Percentiles rank a stretch among this genome's conserved stretches.
phyloP scores from a whole-genome alignment of 495 filamentous ascomycete genomes.

The Lophium mytilinum region DNA sequence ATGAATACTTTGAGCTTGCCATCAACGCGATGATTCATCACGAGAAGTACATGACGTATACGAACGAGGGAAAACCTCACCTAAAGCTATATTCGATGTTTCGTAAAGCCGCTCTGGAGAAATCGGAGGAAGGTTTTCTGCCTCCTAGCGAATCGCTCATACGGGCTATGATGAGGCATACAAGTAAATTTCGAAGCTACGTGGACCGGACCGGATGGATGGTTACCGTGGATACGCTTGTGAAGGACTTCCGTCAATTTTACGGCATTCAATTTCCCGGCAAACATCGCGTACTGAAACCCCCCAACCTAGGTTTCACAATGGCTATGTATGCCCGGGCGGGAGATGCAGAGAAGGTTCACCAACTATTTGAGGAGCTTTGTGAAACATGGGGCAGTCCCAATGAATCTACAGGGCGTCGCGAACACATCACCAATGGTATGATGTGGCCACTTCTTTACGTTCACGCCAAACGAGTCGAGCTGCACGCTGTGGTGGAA shows the following conservation, averaged over 20 bases:
- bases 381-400: not conserved
- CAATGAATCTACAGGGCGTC: conserved; percentile 15
- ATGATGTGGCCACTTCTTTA: conserved; percentile 43
- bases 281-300: not conserved
- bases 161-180: not conserved
- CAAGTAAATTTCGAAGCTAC: not conserved
- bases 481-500: conserved; percentile 46
- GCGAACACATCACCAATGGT: conserved; percentile 32
- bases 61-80: conserved; percentile 5
- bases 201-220: not conserved
- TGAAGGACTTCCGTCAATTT: conserved; percentile 17
- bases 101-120: conserved; percentile 3
- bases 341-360: conserved; percentile 45
- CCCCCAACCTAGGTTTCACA: conserved; percentile 6
- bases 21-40: conserved; percentile 4
- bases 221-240: not conserved
- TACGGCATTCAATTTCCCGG: not conserved
- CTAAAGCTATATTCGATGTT: conserved; percentile 10
- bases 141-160: conserved; percentile 7
- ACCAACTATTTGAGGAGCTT: conserved; percentile 51
- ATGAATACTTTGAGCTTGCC: conserved; percentile 6
- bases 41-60: conserved; percentile 9
- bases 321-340: conserved; percentile 43
- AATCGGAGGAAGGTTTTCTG: not conserved
- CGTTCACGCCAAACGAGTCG: conserved; percentile 56